Base-by-base conservation (phyloP, 78 protist species). In the Dictyostelium firmibasis region DNA sequence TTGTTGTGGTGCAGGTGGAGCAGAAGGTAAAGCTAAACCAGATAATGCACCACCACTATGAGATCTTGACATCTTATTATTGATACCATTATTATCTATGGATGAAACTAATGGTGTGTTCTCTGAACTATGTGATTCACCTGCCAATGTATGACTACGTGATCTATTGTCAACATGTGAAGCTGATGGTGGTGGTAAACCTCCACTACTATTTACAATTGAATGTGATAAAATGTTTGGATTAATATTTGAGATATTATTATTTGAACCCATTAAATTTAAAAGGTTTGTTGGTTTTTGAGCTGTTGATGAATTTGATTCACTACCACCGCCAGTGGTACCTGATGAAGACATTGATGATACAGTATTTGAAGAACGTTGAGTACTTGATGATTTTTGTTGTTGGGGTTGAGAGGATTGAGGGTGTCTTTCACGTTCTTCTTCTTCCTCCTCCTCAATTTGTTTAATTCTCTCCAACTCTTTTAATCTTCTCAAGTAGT, bases 381-480 rank as follows among this genome's bases (percentile, higher is more conserved):
- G 78, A 64, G 35, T 25, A 62, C 31, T 69, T 70, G 78, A 13
- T 25, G 78, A 27, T 67, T 50, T 11, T 29, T 25, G 70, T 16
- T 79, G 20, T 18, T 50, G 74, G 70, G 4, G 47, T 13, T 27
- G 18, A 18, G n/a, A 50, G 2, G 3, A 20, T 44, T 29, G 57
- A 6, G 38, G 57, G 11, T 62, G 44, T 13, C 27, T 36, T 60
- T 89, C 87, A 23, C 83, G 86, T 14, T 89, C 94, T 83, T 83
- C 94, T 7, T 89, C 94, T 47, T 89, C 94, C 18, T 89, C 94
- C 5, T 78, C 94, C 50, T 89, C 87, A 11, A 89, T 57, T 69
- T 89, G 94, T 47, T 89, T 89, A 53, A 89, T 33, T 67, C 94
- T 83, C 29, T 89, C 94, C 16, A 89, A 35, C 14, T 89, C 94